Evolutionary conservation across 208 protist genomes (phyloP), one percentile per base, ranked within the genome.

Genomic region (Trypanosoma brucei): DNA sequence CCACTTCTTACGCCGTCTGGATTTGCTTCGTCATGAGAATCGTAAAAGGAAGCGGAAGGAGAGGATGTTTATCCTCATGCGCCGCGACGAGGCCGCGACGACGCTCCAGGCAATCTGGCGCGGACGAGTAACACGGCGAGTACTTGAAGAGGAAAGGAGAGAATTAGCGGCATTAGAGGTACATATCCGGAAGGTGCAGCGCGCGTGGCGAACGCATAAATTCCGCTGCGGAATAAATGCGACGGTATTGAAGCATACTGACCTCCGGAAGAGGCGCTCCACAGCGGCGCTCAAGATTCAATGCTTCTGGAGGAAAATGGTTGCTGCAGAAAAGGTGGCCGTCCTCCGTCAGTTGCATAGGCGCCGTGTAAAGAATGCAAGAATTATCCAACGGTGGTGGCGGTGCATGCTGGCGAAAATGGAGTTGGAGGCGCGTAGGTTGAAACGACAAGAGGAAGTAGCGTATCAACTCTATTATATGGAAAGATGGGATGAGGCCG

Each of bases 221-320:
- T 67, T 73, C 14, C 75, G 79, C 5, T 44, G 53, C 35, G 59
- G 55, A n/a, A 68, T 93, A 31, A 66, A 69, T 33, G n/a, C 55
- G 14, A 72, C 77, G 42, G 55, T 91, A 42, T 40, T 46, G 39
- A 35, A 59, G 38, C 80, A 85, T 51, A 64, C 68, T 9, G 54
- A 22, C 2, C 51, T 62, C 42, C 76, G 78, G n/a, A 33, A 68
- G 53, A 54, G 65, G 22, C 63, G 71, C 9, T 45, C 57, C 14
- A 31, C 58, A 30, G 84, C 88, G n/a, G 85, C 79, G 3, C 53
- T 92, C 40, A 64, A 48, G 39, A 62, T 96, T 40, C 90, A 96
- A 76, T 89, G 84, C 68, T 90, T 91, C 73, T 96, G 90, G 90
- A 78, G 90, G 36, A 87, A 79, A 69, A 81, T 84, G 70, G 55